These are phyloP conservation scores for Coemansia sp. DNA, from an alignment of 192 early-diverging fungal genomes.

Conservation along the genomic window DNA sequence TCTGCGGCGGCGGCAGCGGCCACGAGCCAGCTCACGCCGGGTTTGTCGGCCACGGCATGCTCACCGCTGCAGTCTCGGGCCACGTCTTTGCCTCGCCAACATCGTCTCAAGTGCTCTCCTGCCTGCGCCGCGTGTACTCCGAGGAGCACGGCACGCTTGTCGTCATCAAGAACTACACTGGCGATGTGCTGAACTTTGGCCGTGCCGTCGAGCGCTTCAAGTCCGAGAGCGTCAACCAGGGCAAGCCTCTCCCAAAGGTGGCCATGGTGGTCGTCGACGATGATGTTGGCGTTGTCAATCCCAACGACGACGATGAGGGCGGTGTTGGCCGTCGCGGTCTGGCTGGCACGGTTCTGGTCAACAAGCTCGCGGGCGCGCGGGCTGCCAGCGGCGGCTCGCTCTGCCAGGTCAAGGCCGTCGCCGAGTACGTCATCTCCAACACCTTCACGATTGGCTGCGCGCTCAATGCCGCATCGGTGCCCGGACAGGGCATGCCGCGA, in stretches of 20 bases:
- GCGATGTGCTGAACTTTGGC: slow-evolving; percentile 80
- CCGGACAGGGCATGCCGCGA: slow-evolving; percentile 62
- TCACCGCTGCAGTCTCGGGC: slow-evolving; percentile 80
- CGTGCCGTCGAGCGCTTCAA: slow-evolving; percentile 80
- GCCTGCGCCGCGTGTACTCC: slow-evolving; percentile 65
- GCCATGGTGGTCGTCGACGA: slow-evolving; percentile 82
- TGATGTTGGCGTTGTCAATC: slow-evolving; percentile 77
- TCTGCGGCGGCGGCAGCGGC: slow-evolving; percentile 83
- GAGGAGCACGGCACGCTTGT: slow-evolving; percentile 70
- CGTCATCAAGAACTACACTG: slow-evolving; percentile 90
- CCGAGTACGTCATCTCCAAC: slow-evolving; percentile 61
- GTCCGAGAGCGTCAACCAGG: slow-evolving; percentile 63
- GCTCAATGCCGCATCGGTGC: slow-evolving; percentile 74
- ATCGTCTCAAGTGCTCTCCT: slow-evolving; percentile 75
- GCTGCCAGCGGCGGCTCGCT: slow-evolving; percentile 66
- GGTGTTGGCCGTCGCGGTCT: slow-evolving; percentile 79
- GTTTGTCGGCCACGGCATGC: slow-evolving; percentile 74
- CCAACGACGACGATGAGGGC: slow-evolving; percentile 60
- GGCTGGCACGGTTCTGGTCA: slow-evolving; percentile 75
- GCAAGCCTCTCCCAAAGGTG: slow-evolving; percentile 57
- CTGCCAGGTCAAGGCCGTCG: slow-evolving; percentile 58
- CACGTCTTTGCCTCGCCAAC: slow-evolving; percentile 88
- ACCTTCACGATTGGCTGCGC: slow-evolving; percentile 83
- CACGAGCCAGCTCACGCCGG: slow-evolving; percentile 87
- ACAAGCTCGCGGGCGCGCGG: slow-evolving; percentile 81